A percentile compares a stretch with the other conserved stretches of the same genome.
phyloP scores from a whole-genome alignment of 495 filamentous ascomycete genomes.

The Aspergillus leporis region DNA sequence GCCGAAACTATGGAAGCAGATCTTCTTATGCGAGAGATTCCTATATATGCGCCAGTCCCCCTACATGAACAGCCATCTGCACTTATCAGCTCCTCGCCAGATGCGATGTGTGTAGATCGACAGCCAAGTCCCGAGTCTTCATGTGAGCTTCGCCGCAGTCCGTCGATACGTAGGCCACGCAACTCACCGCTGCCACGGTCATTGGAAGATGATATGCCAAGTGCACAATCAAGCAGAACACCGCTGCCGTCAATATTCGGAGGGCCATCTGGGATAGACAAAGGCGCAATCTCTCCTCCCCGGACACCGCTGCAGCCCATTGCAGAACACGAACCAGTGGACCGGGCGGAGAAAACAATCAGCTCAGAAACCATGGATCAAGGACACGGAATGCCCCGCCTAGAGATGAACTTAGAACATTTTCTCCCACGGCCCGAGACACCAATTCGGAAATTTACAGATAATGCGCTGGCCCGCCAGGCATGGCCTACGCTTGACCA shows the following conservation, averaged over 20 bases:
- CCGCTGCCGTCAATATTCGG: conserved; percentile 31
- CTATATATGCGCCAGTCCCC: conserved; percentile 23
- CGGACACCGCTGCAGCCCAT: conserved; percentile 43
- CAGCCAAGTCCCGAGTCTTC: conserved; percentile 18
- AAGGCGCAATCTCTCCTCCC: conserved; percentile 33
- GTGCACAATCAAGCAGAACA: conserved; percentile 17
- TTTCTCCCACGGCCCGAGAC: conserved; percentile 44
- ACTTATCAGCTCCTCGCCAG: conserved; percentile 55
- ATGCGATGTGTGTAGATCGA: conserved; percentile 20
- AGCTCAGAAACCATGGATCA: conserved; percentile 23
- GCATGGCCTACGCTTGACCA: conserved; percentile 54
- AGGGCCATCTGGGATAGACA: conserved; percentile 21
- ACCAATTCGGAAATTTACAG: conserved; percentile 47
- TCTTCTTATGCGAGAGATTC: conserved; percentile 9
- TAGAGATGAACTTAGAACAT: conserved; percentile 46
- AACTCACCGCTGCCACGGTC: conserved; percentile 34
- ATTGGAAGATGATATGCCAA: conserved; percentile 29
- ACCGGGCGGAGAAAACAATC: conserved; percentile 18
- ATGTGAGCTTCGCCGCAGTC: conserved; percentile 36
- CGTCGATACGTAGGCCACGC: conserved; percentile 41
- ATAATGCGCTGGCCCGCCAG: conserved; percentile 51
- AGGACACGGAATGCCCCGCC: conserved; percentile 36
- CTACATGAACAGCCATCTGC: conserved; percentile 52
- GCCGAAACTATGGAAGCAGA: conserved; percentile 12
- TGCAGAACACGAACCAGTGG: conserved; percentile 40